phyloP scores from a whole-genome alignment of 1,139 yeast genomes.

The Blastobotrys persicus region DNA sequence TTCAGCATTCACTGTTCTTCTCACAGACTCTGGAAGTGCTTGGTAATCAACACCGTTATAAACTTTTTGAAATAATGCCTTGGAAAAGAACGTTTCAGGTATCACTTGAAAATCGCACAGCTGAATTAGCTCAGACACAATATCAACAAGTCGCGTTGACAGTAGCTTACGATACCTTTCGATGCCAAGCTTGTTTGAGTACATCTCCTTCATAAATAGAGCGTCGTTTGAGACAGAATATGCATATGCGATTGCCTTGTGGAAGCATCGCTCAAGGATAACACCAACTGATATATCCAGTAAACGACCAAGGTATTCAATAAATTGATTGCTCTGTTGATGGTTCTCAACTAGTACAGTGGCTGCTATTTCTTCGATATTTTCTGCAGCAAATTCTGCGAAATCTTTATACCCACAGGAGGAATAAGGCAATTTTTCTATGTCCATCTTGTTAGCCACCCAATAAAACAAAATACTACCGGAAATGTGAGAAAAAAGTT shows the following conservation, averaged over 20 bases:
- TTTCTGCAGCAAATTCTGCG: conserved; percentile 34
- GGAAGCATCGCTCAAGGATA: conserved; percentile 12
- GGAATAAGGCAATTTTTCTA: conserved; percentile 41
- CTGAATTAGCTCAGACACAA: conserved; percentile 12
- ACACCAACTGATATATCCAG: conserved; percentile 11
- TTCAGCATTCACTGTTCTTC: conserved; percentile 2
- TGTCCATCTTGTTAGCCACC: conserved; percentile 36
- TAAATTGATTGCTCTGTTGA: conserved; percentile 7
- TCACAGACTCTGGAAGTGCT: conserved; percentile 5
- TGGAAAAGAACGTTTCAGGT: conserved; percentile 1
- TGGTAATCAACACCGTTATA: neutral
- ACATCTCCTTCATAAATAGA: neutral
- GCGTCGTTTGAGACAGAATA: conserved; percentile 6
- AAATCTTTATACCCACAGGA: conserved; percentile 39
- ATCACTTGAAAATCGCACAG: conserved; percentile 1
- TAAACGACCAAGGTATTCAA: conserved; percentile 12
- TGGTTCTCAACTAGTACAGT: conserved; percentile 17
- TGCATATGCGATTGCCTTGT: conserved; percentile 19
- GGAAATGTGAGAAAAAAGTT: conserved; percentile 36
- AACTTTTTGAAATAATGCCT: neutral
- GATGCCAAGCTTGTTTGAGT: neutral
- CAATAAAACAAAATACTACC: conserved; percentile 44
- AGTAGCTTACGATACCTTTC: conserved; percentile 1
- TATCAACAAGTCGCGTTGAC: conserved; percentile 4
- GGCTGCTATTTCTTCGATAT: conserved; percentile 24